Evolutionary conservation across 2,329 filamentous ascomycete species (phyloP).

Genomic region (Emericellopsis atlantica): DNA sequence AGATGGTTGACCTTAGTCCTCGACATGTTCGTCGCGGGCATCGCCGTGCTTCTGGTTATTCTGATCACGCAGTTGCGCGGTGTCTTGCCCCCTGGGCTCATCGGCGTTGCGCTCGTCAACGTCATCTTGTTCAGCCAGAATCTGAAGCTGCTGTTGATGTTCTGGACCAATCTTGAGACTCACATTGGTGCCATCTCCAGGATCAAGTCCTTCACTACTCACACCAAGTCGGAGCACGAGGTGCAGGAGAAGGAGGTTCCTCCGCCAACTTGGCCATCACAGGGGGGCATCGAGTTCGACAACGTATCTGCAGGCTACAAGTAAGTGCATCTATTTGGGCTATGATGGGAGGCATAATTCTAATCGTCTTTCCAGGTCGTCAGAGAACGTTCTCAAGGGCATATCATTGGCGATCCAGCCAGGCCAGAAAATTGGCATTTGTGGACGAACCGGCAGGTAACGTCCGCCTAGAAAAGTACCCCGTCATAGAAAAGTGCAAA

Average conservation of each 20-base stretch:
- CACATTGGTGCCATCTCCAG: slow-evolving; percentile 12
- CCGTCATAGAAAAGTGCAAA: neutral
- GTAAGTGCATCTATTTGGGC: neutral
- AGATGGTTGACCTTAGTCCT: slow-evolving; percentile 34
- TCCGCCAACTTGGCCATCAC: slow-evolving; percentile 71
- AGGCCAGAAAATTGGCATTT: slow-evolving; percentile 28
- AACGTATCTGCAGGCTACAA: slow-evolving; percentile 26
- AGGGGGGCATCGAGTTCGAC: slow-evolving; percentile 70
- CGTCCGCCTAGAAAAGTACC: neutral
- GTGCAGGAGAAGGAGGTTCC: slow-evolving; percentile 25
- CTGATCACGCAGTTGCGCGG: slow-evolving; percentile 22
- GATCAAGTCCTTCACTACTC: slow-evolving; percentile 10
- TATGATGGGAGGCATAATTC: slow-evolving; percentile 31
- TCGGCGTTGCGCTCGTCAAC: slow-evolving; percentile 15
- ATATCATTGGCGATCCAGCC: slow-evolving; percentile 11
- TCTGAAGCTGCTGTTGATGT: slow-evolving; percentile 10
- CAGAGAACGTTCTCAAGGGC: slow-evolving; percentile 7
- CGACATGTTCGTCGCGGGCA: slow-evolving; percentile 31
- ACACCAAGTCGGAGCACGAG: slow-evolving; percentile 3
- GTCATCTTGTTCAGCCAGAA: slow-evolving; percentile 12
- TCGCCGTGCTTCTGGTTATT: slow-evolving; percentile 30
- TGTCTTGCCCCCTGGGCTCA: slow-evolving; percentile 12
- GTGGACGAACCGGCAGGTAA: slow-evolving; percentile 31
- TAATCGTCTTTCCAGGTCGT: slow-evolving; percentile 21
- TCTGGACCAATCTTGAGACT: slow-evolving; percentile 19